Evolutionary conservation across 176 grass and related monocot species (phyloP), one percentile per base, ranked within the genome.

Genomic region (Oryza meyeriana): DNA sequence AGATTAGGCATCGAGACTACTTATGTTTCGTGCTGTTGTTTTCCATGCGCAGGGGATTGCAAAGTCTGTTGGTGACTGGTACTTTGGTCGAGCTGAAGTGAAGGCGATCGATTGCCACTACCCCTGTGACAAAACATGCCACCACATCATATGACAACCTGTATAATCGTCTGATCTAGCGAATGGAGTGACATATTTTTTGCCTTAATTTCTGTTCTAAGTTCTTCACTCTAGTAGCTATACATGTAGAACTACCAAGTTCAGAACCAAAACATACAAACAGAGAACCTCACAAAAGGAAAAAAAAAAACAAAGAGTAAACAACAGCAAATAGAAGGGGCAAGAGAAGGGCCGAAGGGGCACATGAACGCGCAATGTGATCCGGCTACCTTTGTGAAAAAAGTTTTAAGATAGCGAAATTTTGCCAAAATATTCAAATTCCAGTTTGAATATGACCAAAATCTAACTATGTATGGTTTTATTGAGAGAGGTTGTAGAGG

Each of bases 61-160:
- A 3, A 85, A 64, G 78, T 92, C 92, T 26, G 92, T 97, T 45
- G 89, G 92, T 1, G 94, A 97, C 40, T 97, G 94, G 92, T 97
- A 97, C 79, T 94, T 94, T 11, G 85, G 87, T 44, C 90, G 86
- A 77, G 90, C 90, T 2, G 27, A 85, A 36, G 94, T 89, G 64
- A 97, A 92, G 88, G 77, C 80, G 0, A 97, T 97, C 22, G 94
- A 97, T 39, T 94, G 94, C 64, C 76, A 90, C 1, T 97, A 97
- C 61, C 88, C 92, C 14, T 92, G 94, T 50, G 94, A 94, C 48
- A 74, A 79, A 20, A 94, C 94, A 66, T 94, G 94, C 38, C 92
- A 75, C 45, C 48, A 94, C 80, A 64, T 91, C 80, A 85, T 88
- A 64, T 89, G 65, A 75, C 20, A 30, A 22, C 36, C 27, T 42